Base-by-base conservation (phyloP, 805 yeast genomes). In the Pichia kluyveri region DNA sequence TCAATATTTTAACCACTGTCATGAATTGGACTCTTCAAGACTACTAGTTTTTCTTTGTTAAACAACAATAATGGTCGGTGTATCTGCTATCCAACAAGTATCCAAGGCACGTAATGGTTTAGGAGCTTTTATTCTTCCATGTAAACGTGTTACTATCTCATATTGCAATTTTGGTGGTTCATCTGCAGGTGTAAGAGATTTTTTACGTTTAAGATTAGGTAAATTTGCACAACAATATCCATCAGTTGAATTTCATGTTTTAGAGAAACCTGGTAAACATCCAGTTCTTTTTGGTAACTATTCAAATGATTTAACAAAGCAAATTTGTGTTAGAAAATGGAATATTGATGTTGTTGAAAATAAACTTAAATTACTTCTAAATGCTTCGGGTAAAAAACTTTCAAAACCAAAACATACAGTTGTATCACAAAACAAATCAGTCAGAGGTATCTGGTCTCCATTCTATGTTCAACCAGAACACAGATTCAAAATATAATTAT, bases 361-460 rank as follows among this genome's bases (percentile, higher is more conserved):
- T 54, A 86, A 86, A 64, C 67, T 89, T 48, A 68, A 75, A 26
- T 71, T 85, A 42, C 67, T 85, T 58, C 70, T 77, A 51, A 84
- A 82, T 61, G 70, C 89, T 28, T 76, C 85, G 43, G 97, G 97
- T 45, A 73, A 69, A 32, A 69, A 69, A 49, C 61, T 83, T 46
- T 65, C 69, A 55, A 81, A 80, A 59, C 84, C 84, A 65, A 79
- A 71, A 56, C 81, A 86, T 61, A 83, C 87, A 49, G 98, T 93
- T 36, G 77, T 80, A 65, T 83, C 95, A 40, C 67, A 76, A 52
- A 93, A 91, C 63, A 77, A 76, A 47, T 81, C 95, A 48, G 89
- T 91, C 17, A 84, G 99, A 74, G 99, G 99, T 60, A 75, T 93
- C 43, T 93, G 99, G 99, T 89, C 97, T 42, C 99, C 99, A 50